Base-by-base conservation (phyloP, 2,329 filamentous ascomycete species). In the Claviceps digitariae region DNA sequence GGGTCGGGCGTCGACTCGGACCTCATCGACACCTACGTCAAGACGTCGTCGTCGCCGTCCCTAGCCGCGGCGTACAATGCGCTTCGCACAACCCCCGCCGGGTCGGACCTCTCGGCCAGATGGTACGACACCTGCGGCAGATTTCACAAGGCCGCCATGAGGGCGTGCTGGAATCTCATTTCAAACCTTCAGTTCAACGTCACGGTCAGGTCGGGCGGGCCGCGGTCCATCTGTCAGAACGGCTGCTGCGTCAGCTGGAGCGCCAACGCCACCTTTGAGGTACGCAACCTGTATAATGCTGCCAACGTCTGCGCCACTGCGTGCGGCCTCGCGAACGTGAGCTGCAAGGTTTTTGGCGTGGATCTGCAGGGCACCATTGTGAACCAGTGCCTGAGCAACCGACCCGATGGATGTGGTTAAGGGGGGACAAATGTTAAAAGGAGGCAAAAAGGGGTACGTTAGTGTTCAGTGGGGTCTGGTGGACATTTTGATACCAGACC, bases 191-290 rank as follows among this genome's bases (percentile, higher is more conserved):
- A 21, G 25, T 50, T 48, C 40, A 48, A 55, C 54, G 46, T 34
- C 29, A 53, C 12, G 13, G 7, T 48, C 20, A 50, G 46, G 41
- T 17, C 23, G n/a, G 54, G 54, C 12, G 54, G 47, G 10, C 54
- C 53, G 2, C 50, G 54, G 20, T 40, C 38, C n/a, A 50, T 53
- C 21, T 55, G 54, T 51, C 7, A 10, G 9, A 3, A 15, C n/a
- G 54, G 54, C 9, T 55, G 54, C 41, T 55, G 54, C 47, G 47
- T 55, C 25, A 52, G 50, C 47, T 55, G 51, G 54, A 55, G 51
- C 41, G 47, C 41, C 20, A 51, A 55, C 27, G 54, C 54, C 12
- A 53, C 41, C 3, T 55, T 55, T 15, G 17, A 41, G 44, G 12
- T 51, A 8, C 17, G 34, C 21, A 50, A 55, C 17, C 23, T 55